Evolutionary conservation across 1,284 basidiomycete genomes (phyloP).

Genomic region (Trametes pubescens): DNA sequence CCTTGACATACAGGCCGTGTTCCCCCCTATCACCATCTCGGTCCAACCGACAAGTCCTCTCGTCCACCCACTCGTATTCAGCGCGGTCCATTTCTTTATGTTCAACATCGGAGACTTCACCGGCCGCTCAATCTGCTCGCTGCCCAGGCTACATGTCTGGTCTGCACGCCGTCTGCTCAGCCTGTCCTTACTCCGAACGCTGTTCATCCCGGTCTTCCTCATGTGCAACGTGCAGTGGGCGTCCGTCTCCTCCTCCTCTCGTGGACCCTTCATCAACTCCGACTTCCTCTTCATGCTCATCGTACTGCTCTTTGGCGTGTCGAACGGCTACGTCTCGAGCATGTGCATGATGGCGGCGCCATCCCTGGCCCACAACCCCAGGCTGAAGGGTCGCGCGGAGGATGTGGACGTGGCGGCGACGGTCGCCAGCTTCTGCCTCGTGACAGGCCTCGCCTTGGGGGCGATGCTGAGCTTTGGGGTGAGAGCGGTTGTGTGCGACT

Average conservation of each 20-base stretch:
- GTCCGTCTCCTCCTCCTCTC: constrained; percentile 38
- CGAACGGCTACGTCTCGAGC: constrained; percentile 80
- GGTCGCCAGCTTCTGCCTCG: constrained; percentile 80
- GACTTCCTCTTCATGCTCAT: constrained; percentile 80
- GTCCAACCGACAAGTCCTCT: constrained; percentile 69
- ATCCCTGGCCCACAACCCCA: constrained; percentile 75
- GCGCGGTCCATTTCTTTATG: constrained; percentile 74
- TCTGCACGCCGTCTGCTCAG: constrained; percentile 65
- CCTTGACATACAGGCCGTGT: constrained; percentile 68
- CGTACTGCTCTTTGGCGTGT: constrained; percentile 75
- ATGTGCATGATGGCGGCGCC: constrained; percentile 77
- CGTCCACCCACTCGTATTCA: constrained; percentile 73
- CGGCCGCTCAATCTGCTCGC: constrained; percentile 78
- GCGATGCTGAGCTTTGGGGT: constrained; percentile 84
- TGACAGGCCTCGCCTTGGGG: constrained; percentile 78
- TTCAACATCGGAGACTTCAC: constrained; percentile 81
- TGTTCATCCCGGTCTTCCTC: constrained; percentile 87
- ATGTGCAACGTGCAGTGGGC: constrained; percentile 80
- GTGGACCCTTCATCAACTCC: constrained; percentile 67
- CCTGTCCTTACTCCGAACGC: constrained; percentile 72
- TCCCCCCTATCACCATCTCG: constrained; percentile 84
- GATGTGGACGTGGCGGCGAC: constrained; percentile 88
- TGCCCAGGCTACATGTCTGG: constrained; percentile 73
- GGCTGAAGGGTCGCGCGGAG: constrained; percentile 65
- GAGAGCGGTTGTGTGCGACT: constrained; percentile 67